Evolutionary conservation across 2,329 filamentous ascomycete species (phyloP).

Genomic region (Emmonsiellopsis sp.): DNA sequence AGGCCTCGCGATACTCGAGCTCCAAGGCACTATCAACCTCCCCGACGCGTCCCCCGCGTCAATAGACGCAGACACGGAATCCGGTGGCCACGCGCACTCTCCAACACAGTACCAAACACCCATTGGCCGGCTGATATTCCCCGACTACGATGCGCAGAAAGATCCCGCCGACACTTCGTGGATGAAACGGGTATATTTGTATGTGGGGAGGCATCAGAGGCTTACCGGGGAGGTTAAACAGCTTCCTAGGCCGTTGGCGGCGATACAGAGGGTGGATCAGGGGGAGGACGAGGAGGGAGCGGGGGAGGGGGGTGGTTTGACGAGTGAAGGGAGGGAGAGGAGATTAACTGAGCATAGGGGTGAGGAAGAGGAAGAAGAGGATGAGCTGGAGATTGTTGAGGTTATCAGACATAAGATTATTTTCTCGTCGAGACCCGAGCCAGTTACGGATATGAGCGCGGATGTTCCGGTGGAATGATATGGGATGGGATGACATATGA

Average conservation of each 20-base stretch:
- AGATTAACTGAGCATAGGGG: slow-evolving; percentile 11
- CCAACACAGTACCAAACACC: slow-evolving; percentile 33
- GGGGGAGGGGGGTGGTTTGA: slow-evolving; percentile 19
- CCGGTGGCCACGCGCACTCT: slow-evolving; percentile 8
- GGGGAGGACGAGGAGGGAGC: slow-evolving; percentile 5
- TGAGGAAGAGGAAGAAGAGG: slow-evolving; percentile 11
- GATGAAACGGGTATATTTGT: slow-evolving; percentile 87
- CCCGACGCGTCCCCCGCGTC: slow-evolving; percentile 35
- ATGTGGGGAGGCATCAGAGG: slow-evolving; percentile 79
- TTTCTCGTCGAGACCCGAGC: slow-evolving; percentile 77
- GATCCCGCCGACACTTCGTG: slow-evolving; percentile 48
- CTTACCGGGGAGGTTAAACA: slow-evolving; percentile 87
- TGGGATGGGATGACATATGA: too few relatives aligned
- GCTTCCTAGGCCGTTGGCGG: slow-evolving; percentile 64
- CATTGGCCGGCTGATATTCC: slow-evolving; percentile 69
- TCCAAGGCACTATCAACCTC: slow-evolving; percentile 84
- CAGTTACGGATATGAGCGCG: slow-evolving; percentile 40
- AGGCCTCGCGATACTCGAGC: slow-evolving; percentile 79
- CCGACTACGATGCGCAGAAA: slow-evolving; percentile 51
- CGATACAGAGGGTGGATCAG: slow-evolving; percentile 48
- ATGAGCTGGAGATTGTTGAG: slow-evolving; percentile 71
- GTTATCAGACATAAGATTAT: slow-evolving; percentile 79
- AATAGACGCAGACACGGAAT: slow-evolving; percentile 11
- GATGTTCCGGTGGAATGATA: too few relatives aligned
- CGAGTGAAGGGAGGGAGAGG: slow-evolving; percentile 23